phyloP scores from a whole-genome alignment of 2,329 filamentous ascomycete genomes.

The Trichoderma sp. region DNA sequence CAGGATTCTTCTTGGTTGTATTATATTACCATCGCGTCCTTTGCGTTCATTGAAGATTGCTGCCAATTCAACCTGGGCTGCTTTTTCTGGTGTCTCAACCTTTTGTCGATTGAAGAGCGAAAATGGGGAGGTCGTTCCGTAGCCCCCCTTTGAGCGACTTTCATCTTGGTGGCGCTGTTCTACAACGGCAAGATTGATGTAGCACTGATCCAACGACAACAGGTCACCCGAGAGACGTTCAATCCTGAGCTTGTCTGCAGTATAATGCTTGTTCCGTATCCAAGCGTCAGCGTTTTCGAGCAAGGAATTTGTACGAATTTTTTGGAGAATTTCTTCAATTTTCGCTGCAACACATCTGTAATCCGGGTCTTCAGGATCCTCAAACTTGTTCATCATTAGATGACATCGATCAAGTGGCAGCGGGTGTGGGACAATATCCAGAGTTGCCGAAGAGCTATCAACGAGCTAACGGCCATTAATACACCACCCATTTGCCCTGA shows the following conservation, averaged over 20 bases:
- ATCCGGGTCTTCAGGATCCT: conserved; percentile 18
- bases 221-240: conserved; percentile 35
- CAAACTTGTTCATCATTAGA: conserved; percentile 31
- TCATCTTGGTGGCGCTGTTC: conserved; percentile 23
- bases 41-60: conserved; percentile 31
- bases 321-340: conserved; percentile 22
- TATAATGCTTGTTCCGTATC: conserved; percentile 29
- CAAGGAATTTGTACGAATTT: conserved; percentile 20
- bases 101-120: conserved; percentile 27
- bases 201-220: conserved; percentile 37
- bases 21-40: conserved; percentile 16
- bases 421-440: conserved; percentile 29
- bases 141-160: neutral
- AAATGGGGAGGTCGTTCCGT: neutral
- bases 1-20: conserved; percentile 33
- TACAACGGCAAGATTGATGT: conserved; percentile 41
- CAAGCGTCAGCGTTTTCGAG: neutral
- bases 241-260: conserved; percentile 30
- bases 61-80: conserved; percentile 27
- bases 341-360: conserved; percentile 25
- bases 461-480: conserved; percentile 26
- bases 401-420: conserved; percentile 28
- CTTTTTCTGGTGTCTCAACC: conserved; percentile 26
- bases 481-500: neutral
- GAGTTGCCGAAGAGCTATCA: conserved; percentile 25